A percentile compares a stretch with the other conserved stretches of the same genome.
phyloP scores from a whole-genome alignment of 164 flowering plant species.

The Berberis thunbergii region DNA sequence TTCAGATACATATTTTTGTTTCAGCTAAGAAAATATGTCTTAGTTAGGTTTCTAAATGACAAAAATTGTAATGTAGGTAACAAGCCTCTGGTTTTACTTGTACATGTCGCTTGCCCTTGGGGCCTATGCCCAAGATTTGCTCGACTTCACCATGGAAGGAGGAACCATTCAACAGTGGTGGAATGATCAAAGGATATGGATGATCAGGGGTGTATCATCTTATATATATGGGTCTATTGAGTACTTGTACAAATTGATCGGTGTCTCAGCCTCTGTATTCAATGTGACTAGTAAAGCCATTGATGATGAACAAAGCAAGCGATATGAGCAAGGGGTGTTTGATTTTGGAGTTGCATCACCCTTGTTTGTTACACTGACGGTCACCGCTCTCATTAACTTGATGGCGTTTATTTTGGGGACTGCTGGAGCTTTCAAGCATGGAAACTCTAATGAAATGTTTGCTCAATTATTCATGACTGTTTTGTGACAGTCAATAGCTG shows the following conservation, averaged over 20 bases:
- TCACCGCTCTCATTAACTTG: slow-evolving; percentile 45
- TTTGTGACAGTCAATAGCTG: slow-evolving; percentile 40
- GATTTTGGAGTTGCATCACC: slow-evolving; percentile 66
- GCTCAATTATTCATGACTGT: slow-evolving; percentile 29
- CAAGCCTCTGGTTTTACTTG: slow-evolving; percentile 45
- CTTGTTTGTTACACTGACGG: slow-evolving; percentile 49
- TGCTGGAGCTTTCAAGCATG: slow-evolving; percentile 3
- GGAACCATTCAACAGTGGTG: slow-evolving; percentile 52
- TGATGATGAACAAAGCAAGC: slow-evolving; percentile 40
- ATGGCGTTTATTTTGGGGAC: slow-evolving; percentile 25
- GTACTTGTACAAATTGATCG: slow-evolving; percentile 25
- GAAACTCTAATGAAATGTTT: slow-evolving; percentile 17
- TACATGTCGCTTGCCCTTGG: slow-evolving; percentile 53
- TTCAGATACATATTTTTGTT: neutral
- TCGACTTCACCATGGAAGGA: slow-evolving; percentile 34
- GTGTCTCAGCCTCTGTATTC: slow-evolving; percentile 41
- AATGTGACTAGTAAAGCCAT: slow-evolving; percentile 49
- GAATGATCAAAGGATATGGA: slow-evolving; percentile 75
- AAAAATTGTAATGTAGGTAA: slow-evolving; percentile 22
- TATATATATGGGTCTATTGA: slow-evolving; percentile 36
- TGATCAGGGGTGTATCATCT: slow-evolving; percentile 49
- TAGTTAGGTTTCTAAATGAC: neutral
- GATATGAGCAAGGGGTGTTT: slow-evolving; percentile 44
- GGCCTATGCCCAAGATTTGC: slow-evolving; percentile 48
- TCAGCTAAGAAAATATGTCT: neutral